Evolutionary conservation across 2,329 filamentous ascomycete genomes (phyloP), one percentile per base, ranked within the genome.

Genomic region (Fusarium tuaranense): DNA sequence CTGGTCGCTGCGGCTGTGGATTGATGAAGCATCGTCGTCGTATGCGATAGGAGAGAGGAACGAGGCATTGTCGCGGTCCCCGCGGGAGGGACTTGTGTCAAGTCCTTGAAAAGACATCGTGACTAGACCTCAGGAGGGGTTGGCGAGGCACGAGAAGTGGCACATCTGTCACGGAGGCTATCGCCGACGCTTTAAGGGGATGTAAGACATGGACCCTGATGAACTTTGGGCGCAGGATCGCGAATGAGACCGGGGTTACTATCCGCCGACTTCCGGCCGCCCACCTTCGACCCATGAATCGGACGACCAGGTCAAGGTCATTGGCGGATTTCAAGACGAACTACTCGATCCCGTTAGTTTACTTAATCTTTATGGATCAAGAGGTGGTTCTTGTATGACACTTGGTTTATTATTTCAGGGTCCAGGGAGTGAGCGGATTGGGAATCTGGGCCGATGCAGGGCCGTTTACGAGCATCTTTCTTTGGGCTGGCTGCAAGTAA

Each of bases 1-100:
- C 81, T 94, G 92, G 78, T 93, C 92, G 84, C 89, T 91, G 72
- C 89, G 89, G 77, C 88, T 91, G 78, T 91, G 89, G 48, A 94
- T 83, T 8, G 92, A 93, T 14, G 89, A 85, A 63, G 91, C 91
- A 81, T 94, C 93, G 77, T 92, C 91, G 75, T 94, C 92, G 84
- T 93, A 92, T 58, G 86, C 87, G 71, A 86, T 82, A 46, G 92
- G 91, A 14, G 91, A 92, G 57, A 94, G 88, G 58, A 93, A 86
- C 55, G 87, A 88, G 61, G 77, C 76, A 67, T 81, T 79, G 74
- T 84, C 82, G 58, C 77, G 78, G 25, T 69, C 73, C 65, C 67
- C 72, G 27, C 59, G 75, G 10, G 74, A 65, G 27, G 71, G 55
- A 13, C 70, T 75, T 18, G 75, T 75, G 51, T 80, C 75, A 34